These are phyloP conservation scores for Yamadazyma sp. DNA, from an alignment of 805 yeast species.

Conservation along the genomic window DNA sequence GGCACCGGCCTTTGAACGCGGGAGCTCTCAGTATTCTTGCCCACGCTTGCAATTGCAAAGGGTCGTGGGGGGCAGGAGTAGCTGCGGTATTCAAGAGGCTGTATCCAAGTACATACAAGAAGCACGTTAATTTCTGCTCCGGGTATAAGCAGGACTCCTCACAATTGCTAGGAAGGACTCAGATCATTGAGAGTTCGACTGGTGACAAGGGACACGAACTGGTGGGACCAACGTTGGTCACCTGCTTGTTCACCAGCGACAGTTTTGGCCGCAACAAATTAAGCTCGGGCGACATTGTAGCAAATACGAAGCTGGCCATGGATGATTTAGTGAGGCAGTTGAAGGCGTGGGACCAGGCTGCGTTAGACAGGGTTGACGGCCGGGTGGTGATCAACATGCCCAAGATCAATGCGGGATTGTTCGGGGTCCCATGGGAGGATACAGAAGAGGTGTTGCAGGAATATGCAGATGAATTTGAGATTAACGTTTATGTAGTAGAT, in stretches of 20 bases:
- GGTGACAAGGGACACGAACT: conserved; percentile 31
- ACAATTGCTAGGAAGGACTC: conserved; percentile 54
- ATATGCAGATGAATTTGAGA: conserved; percentile 25
- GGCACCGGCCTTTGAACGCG: conserved; percentile 28
- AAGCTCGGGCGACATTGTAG: conserved; percentile 45
- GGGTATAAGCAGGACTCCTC: conserved; percentile 17
- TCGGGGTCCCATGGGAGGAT: conserved; percentile 73
- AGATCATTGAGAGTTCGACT: conserved; percentile 38
- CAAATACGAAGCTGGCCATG: conserved; percentile 52
- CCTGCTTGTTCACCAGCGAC: conserved; percentile 73
- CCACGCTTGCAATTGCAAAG: conserved; percentile 79
- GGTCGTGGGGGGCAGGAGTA: conserved; percentile 85
- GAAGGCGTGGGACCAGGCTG: conserved; percentile 5
- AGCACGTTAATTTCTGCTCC: conserved; percentile 47
- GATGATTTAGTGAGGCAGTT: conserved; percentile 45
- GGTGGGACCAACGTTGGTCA: conserved; percentile 24
- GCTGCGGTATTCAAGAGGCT: conserved; percentile 55
- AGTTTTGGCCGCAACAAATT: conserved; percentile 45
- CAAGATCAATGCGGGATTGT: conserved; percentile 76
- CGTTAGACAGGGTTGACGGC: conserved; percentile 11
- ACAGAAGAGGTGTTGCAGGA: conserved; percentile 54
- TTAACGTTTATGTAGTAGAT: conserved; percentile 45
- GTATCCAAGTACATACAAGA: conserved; percentile 57
- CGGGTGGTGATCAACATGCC: conserved; percentile 58
- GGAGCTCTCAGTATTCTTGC: conserved; percentile 47